These are phyloP conservation scores for Babjeviella inositovora DNA, from an alignment of 805 yeast species.

Conservation along the genomic window DNA sequence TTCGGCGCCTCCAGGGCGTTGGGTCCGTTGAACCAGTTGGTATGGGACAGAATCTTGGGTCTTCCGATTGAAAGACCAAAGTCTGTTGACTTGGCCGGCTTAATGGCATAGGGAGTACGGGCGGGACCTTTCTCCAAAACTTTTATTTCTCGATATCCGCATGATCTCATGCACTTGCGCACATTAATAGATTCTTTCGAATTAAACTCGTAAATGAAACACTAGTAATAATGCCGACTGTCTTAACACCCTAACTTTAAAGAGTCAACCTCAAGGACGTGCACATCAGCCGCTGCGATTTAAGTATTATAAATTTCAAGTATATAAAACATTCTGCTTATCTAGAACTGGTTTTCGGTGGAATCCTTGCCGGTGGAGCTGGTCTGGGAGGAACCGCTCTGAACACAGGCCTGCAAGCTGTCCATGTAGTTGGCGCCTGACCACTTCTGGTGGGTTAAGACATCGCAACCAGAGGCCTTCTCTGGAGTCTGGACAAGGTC, in stretches of 20 bases:
- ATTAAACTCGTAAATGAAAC: too few relatives aligned
- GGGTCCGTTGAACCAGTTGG: conserved; percentile 66
- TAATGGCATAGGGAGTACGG: too few relatives aligned
- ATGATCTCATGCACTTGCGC: too few relatives aligned
- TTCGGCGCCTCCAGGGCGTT: conserved; percentile 74
- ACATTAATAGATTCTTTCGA: too few relatives aligned
- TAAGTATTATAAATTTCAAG: too few relatives aligned
- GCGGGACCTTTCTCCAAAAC: too few relatives aligned
- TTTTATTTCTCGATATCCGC: too few relatives aligned
- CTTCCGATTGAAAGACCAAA: conserved; percentile 76
- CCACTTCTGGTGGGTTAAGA: conserved; percentile 47
- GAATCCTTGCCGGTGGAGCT: conserved; percentile 23
- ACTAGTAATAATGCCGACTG: too few relatives aligned
- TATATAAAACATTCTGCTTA: too few relatives aligned
- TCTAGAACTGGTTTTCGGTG: conserved; percentile 17
- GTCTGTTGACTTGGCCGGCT: conserved; percentile 19
- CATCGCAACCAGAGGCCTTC: conserved; percentile 26
- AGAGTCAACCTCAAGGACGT: too few relatives aligned
- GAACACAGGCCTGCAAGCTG: conserved; percentile 20
- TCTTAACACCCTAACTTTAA: too few relatives aligned
- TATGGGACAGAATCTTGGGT: conserved; percentile 66
- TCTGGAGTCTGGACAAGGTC: conserved; percentile 32
- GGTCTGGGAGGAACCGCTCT: conserved; percentile 22
- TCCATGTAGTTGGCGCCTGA: conserved; percentile 44
- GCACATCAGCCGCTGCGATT: too few relatives aligned